These are phyloP conservation scores for Epichloe aotearoae DNA, from an alignment of 2,329 filamentous ascomycete species.

Conservation along the genomic window DNA sequence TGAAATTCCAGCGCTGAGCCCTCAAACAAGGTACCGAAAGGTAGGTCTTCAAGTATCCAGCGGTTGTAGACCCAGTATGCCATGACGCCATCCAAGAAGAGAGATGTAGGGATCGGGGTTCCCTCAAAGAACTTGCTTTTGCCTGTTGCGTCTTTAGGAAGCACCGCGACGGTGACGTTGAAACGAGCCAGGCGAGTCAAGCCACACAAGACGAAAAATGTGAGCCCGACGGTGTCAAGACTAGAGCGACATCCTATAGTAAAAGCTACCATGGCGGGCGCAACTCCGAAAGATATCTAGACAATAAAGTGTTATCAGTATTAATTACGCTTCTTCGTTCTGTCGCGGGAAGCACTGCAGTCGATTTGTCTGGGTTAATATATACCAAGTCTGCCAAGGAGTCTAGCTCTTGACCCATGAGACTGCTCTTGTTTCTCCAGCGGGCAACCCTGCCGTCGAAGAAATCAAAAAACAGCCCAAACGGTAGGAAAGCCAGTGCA, in stretches of 20 bases:
- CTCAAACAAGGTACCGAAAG: constrained; percentile 53
- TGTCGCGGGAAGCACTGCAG: neutral
- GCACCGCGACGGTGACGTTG: constrained; percentile 82
- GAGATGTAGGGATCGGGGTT: constrained; percentile 84
- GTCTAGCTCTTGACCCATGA: constrained; percentile 97
- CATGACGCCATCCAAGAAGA: constrained; percentile 72
- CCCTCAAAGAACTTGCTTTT: constrained; percentile 96
- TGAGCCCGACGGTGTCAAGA: constrained; percentile 65
- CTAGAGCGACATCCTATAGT: constrained; percentile 75
- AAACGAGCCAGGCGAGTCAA: constrained; percentile 89
- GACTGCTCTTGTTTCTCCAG: constrained; percentile 90
- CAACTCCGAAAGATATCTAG: constrained; percentile 89
- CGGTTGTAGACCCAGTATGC: constrained; percentile 75
- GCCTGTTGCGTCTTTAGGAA: constrained; percentile 83
- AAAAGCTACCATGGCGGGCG: constrained; percentile 79
- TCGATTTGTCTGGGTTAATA: neutral
- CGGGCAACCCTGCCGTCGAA: constrained; percentile 94
- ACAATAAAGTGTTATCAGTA: constrained; percentile 1
- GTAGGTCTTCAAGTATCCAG: constrained; percentile 69
- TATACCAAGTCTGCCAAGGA: constrained; percentile 86
- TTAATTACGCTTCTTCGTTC: neutral
- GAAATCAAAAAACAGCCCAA: constrained; percentile 94
- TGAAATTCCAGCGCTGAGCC: constrained; percentile 71
- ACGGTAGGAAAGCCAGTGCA: constrained; percentile 76
- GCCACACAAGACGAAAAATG: constrained; percentile 89